Percentiles rank a stretch among this genome's conserved stretches.
Conservation (phyloP, 768 basidiomycete genomes). For the Melanogaster broomeanus region DNA sequence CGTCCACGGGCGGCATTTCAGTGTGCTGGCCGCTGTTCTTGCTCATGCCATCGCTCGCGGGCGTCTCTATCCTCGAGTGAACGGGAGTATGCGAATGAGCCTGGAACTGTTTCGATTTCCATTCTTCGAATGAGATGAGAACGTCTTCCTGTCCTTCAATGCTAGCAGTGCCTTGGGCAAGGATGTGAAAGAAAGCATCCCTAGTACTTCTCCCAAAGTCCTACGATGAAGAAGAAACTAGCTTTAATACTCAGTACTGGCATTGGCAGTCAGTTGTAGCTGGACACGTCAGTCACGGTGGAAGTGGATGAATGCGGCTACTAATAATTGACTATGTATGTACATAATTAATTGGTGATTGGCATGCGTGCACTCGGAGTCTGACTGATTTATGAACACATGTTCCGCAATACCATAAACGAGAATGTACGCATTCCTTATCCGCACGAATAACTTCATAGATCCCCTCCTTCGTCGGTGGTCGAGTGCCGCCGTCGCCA, state of each 20-base stretch:
- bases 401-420: too few relatives aligned
- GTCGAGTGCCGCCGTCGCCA: too few relatives aligned
- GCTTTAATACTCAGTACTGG: neutral
- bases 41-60: conserved; percentile 2
- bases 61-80: conserved; percentile 7
- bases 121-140: conserved; percentile 83
- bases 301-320: neutral
- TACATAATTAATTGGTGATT: too few relatives aligned
- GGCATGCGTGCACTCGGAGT: too few relatives aligned
- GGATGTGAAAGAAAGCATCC: conserved; percentile 5
- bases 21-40: conserved; percentile 1
- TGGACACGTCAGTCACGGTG: conserved; percentile 7
- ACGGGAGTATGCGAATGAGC: conserved; percentile 32
- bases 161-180: conserved; percentile 23
- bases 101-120: conserved; percentile 72
- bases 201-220: neutral
- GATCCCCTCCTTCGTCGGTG: too few relatives aligned
- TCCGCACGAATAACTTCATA: too few relatives aligned
- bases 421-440: too few relatives aligned
- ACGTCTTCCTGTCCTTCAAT: conserved; percentile 54
- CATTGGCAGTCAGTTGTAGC: conserved; percentile 11
- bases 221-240: conserved; percentile 1
- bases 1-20: conserved; percentile 6
- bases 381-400: too few relatives aligned
- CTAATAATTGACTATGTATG: too few relatives aligned